Conservation (phyloP, 495 filamentous ascomycete genomes). For the Physcia stellaris region DNA sequence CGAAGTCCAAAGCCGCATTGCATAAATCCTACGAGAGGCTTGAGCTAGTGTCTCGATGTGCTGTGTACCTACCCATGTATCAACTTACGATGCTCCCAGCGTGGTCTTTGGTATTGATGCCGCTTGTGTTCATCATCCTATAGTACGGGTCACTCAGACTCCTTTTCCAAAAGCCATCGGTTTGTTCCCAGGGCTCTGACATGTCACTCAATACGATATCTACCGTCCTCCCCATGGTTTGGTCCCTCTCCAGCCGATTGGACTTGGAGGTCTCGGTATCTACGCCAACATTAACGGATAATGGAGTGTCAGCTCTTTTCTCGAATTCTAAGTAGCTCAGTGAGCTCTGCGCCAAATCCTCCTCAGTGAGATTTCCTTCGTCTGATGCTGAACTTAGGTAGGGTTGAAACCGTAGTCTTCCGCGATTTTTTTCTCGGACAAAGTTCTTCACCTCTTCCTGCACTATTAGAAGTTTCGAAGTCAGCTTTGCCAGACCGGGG, state of each 20-base stretch:
- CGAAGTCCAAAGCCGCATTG: constrained; percentile 67
- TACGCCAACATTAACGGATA: constrained; percentile 1
- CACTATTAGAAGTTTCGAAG: too few species aligned
- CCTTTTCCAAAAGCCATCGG: constrained; percentile 61
- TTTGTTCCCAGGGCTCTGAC: constrained; percentile 87
- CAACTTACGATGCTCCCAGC: constrained; percentile 80
- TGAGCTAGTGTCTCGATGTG: neutral
- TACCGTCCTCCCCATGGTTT: constrained; percentile 42
- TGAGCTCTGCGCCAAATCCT: constrained; percentile 7
- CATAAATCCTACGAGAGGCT: constrained; percentile 59
- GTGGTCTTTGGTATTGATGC: constrained; percentile 74
- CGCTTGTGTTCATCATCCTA: constrained; percentile 99
- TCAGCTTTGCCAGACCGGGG: too few species aligned
- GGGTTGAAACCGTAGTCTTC: constrained; percentile 25
- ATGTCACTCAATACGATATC: constrained; percentile 98
- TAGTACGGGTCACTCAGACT: constrained; percentile 82
- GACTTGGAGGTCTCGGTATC: neutral
- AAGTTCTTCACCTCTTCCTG: constrained; percentile 63
- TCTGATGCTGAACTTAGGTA: constrained; percentile 18
- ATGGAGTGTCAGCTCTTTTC: constrained; percentile 15
- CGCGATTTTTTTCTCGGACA: constrained; percentile 50
- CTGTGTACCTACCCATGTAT: too few species aligned
- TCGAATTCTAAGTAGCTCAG: constrained; percentile 23
- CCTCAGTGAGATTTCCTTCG: constrained; percentile 17
- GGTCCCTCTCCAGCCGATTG: constrained; percentile 8